Evolutionary conservation across 1,139 yeast genomes (phyloP).

Genomic region (Debaryomyces subglobosus): DNA sequence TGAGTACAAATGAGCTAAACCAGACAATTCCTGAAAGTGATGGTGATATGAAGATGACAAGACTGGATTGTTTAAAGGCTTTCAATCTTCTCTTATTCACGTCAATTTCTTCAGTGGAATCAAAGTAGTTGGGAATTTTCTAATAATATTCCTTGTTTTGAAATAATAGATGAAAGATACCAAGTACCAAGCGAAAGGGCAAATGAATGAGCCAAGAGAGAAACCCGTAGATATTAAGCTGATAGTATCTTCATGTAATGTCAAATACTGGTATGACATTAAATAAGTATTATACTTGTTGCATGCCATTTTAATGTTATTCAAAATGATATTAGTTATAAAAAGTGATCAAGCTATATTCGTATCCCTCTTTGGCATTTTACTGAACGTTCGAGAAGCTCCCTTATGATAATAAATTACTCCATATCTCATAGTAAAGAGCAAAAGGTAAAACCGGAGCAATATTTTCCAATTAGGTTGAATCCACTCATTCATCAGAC

Average conservation of each 20-base stretch:
- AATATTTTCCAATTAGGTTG: slow-evolving; percentile 11
- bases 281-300: background rate
- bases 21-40: background rate
- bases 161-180: background rate
- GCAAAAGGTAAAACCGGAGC: slow-evolving; percentile 20
- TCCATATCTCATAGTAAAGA: slow-evolving; percentile 37
- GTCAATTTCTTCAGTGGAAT: background rate
- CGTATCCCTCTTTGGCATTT: slow-evolving; percentile 26
- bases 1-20: background rate
- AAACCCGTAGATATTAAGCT: background rate
- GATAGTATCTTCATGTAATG: background rate
- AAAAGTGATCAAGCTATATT: slow-evolving; percentile 19
- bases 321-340: slow-evolving; percentile 4
- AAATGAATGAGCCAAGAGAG: background rate
- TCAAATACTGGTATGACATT: background rate
- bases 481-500: slow-evolving; percentile 6
- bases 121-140: background rate
- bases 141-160: background rate
- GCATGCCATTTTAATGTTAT: slow-evolving; percentile 9
- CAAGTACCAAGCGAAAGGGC: background rate
- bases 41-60: background rate
- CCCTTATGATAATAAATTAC: slow-evolving; percentile 34
- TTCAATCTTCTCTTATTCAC: background rate
- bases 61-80: background rate
- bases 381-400: background rate